Conservation (phyloP, 495 filamentous ascomycete species). For the Xylaria longipes region DNA sequence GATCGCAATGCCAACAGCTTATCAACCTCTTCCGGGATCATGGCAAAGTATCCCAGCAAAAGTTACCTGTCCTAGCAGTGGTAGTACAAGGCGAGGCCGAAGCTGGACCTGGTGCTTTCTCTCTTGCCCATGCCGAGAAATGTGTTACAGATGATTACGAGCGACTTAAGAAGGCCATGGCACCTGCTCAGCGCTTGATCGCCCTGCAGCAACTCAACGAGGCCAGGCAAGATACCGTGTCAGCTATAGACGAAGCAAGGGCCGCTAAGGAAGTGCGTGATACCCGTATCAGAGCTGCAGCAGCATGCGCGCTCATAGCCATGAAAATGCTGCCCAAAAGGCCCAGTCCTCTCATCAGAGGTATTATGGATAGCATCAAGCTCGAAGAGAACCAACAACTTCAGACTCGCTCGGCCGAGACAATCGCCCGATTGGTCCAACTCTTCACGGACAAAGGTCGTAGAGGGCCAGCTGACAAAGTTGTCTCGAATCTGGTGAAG, state of each 20-base stretch:
- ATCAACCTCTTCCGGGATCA: constrained; percentile 88
- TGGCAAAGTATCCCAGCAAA: constrained; percentile 73
- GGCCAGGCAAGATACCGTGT: constrained; percentile 69
- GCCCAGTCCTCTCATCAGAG: constrained; percentile 86
- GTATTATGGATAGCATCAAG: constrained; percentile 98
- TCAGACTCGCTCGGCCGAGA: constrained; percentile 84
- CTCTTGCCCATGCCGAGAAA: constrained; percentile 83
- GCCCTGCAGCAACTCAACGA: constrained; percentile 76
- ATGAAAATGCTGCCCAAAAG: constrained; percentile 88
- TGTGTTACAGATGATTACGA: constrained; percentile 84
- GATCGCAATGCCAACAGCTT: constrained; percentile 87
- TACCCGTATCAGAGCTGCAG: constrained; percentile 83
- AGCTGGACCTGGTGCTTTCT: constrained; percentile 90
- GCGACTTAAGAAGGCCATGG: constrained; percentile 79
- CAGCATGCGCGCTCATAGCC: constrained; percentile 86
- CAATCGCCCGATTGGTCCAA: constrained; percentile 83
- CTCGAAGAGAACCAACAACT: constrained; percentile 90
- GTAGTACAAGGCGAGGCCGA: constrained; percentile 91
- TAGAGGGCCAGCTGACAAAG: constrained; percentile 85
- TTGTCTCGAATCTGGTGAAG: constrained; percentile 90
- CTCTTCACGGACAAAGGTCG: constrained; percentile 79
- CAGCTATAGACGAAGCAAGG: constrained; percentile 79
- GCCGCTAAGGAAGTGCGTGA: constrained; percentile 80
- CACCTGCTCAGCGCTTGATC: constrained; percentile 82
- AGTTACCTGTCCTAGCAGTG: constrained; percentile 80